Conservation (phyloP, 192 early-diverging fungal genomes). For the Umbelopsis sp. region DNA sequence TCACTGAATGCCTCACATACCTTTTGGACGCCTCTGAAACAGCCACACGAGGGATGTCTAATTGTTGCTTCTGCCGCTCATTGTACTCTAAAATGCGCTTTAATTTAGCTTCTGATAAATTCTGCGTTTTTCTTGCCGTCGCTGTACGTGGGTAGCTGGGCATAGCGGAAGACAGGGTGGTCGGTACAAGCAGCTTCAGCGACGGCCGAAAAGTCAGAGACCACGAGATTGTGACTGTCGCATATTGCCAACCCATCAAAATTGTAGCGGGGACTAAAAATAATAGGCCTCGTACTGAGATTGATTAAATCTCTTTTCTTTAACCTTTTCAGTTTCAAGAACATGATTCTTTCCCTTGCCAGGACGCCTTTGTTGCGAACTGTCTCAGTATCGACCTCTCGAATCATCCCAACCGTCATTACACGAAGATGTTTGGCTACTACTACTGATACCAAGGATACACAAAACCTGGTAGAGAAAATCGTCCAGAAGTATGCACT, state of each 20-base stretch:
- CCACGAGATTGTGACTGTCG: not conserved
- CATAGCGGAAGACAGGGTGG: not conserved
- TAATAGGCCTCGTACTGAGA: not conserved
- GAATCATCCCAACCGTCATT: not conserved
- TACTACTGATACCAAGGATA: slow-evolving; percentile 26
- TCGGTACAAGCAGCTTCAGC: not conserved
- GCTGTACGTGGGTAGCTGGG: slow-evolving; percentile 17
- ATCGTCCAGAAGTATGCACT: slow-evolving; percentile 93
- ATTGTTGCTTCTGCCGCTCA: slow-evolving; percentile 61
- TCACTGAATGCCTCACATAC: slow-evolving; percentile 1
- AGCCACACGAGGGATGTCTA: slow-evolving; percentile 65
- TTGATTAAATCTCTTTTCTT: not conserved
- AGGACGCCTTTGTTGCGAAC: slow-evolving; percentile 1
- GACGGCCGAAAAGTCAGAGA: not conserved
- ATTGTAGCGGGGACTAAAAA: not conserved
- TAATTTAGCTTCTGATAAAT: slow-evolving; percentile 58
- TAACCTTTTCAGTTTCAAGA: slow-evolving; percentile 12
- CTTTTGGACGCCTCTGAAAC: slow-evolving; percentile 58
- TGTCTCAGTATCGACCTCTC: slow-evolving; percentile 2
- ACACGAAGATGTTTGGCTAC: not conserved
- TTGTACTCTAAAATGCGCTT: slow-evolving; percentile 67
- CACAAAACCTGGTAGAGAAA: slow-evolving; percentile 92
- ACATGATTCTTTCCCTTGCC: slow-evolving; percentile 15
- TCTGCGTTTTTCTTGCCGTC: slow-evolving; percentile 17
- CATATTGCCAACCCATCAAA: not conserved